These are phyloP conservation scores for Phycomyces nitens DNA, from an alignment of 192 early-diverging fungal genomes.

Conservation along the genomic window DNA sequence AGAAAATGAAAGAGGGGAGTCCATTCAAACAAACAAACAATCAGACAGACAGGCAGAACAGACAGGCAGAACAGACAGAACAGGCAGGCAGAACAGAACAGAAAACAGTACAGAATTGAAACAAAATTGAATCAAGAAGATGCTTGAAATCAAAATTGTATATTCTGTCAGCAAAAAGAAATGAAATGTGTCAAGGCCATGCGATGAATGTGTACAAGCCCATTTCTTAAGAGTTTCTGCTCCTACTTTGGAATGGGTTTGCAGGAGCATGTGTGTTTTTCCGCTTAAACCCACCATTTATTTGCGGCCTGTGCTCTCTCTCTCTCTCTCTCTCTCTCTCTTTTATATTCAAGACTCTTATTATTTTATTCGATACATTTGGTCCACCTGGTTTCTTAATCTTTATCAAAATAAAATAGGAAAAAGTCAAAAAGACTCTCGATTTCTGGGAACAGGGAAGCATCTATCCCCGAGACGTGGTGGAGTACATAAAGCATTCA, in stretches of 20 bases:
- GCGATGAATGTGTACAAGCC: no score
- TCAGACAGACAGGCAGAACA: no score
- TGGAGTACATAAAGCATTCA: conserved; percentile 25
- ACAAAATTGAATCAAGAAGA: neutral
- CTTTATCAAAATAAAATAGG: conserved; percentile 27
- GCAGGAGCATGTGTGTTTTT: neutral
- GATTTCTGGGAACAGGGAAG: conserved; percentile 38
- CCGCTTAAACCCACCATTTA: conserved; percentile 3
- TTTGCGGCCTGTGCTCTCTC: conserved; percentile 1
- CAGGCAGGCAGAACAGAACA: neutral
- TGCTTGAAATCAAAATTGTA: neutral
- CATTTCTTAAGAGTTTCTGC: neutral
- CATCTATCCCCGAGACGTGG: conserved; percentile 30
- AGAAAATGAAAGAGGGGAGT: neutral
- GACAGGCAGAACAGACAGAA: neutral
- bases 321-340: neutral
- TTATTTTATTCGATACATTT: no score
- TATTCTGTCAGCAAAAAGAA: neutral
- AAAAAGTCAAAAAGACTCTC: conserved; percentile 39
- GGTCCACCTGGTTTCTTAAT: conserved; percentile 4
- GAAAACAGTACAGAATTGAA: neutral
- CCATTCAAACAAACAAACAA: neutral
- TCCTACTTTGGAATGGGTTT: no score
- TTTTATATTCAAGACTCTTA: no score
- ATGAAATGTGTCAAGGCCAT: neutral